Conservation (phyloP, 140 eudicot species). For the Erigeron philadelphicus region DNA sequence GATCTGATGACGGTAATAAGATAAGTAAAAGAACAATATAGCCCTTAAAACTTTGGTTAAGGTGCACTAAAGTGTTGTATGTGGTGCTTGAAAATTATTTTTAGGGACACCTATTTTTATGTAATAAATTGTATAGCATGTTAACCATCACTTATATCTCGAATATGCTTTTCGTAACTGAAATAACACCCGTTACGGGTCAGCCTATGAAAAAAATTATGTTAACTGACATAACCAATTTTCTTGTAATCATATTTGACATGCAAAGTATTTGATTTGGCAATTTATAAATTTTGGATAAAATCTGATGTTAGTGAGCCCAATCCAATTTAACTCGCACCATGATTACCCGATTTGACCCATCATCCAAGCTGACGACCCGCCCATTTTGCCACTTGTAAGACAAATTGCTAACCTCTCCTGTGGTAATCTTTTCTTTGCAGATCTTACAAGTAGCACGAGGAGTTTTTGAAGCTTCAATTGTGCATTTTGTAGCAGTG, state of each 20-base stretch:
- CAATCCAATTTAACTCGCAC: background rate
- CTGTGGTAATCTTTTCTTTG: conserved; percentile 68
- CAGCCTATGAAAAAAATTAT: too few relatives aligned
- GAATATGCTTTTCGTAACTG: too few relatives aligned
- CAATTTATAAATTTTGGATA: too few relatives aligned
- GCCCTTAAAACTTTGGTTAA: too few relatives aligned
- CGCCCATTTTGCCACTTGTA: conserved; percentile 3
- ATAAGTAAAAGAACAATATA: background rate
- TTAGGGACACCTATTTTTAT: too few relatives aligned
- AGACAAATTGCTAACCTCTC: conserved; percentile 50
- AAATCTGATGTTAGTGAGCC: too few relatives aligned
- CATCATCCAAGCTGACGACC: background rate
- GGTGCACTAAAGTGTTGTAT: too few relatives aligned
- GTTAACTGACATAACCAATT: too few relatives aligned
- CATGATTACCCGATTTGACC: conserved; percentile 1
- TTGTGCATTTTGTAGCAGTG: conserved; percentile 36
- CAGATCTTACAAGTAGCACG: conserved; percentile 84
- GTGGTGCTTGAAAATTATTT: too few relatives aligned
- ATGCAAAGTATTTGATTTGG: background rate
- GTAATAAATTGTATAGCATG: too few relatives aligned
- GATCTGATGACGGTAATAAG: background rate
- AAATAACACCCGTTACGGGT: too few relatives aligned
- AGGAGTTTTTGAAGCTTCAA: conserved; percentile 66
- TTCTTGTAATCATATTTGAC: background rate
- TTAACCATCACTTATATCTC: too few relatives aligned